Base-by-base conservation (phyloP, 257 asterid species). In the Thymus quinquecostatus region DNA sequence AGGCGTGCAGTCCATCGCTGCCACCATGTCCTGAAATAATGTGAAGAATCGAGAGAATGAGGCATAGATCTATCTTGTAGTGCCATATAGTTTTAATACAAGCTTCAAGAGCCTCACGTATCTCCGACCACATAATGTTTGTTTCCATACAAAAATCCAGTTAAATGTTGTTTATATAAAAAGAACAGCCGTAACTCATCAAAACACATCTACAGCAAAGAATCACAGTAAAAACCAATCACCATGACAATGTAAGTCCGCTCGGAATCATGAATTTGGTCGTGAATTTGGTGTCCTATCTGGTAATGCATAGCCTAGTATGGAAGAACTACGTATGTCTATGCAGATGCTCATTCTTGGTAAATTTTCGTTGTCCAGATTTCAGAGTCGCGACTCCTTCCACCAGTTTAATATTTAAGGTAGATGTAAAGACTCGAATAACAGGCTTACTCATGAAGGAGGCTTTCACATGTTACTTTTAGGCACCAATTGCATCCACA, bases 1-100 rank as follows among this genome's bases (percentile, higher is more conserved):
- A 94, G n/a, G 96, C 99, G 36, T 94, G 99, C 28, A 94, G 79
- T 64, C 97, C 97, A 76, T 94, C 97, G 55, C 97, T 94, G 62
- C 99, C 97, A 51, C 99, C 99, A 50, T 94, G 99, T 54, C 97
- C 99, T 89, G 81, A 66, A 60, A 70, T 45, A 64, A 48, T 27
- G 58, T 2, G 60, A 76, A 34, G 5, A n/a, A 71, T 44, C 33
- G 54, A 61, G 36, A 14, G 28, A 10, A 68, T 58, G 66, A 72
- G 66, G 38, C 4, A 45, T 10, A 43, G 4, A 36, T 44, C 61
- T 55, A 62, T 54, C 10, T 27, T 53, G 21, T 13, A 9, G 66
- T 32, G 50, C 29, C 21, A 21, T 21, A 21, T 21, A 38, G 6
- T 38, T 38, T 58, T 11, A 48, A 32, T 12, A 36, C 54, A 64